These are phyloP conservation scores for Condylostoma magnum DNA, from an alignment of 169 alveolate species.

Conservation along the genomic window DNA sequence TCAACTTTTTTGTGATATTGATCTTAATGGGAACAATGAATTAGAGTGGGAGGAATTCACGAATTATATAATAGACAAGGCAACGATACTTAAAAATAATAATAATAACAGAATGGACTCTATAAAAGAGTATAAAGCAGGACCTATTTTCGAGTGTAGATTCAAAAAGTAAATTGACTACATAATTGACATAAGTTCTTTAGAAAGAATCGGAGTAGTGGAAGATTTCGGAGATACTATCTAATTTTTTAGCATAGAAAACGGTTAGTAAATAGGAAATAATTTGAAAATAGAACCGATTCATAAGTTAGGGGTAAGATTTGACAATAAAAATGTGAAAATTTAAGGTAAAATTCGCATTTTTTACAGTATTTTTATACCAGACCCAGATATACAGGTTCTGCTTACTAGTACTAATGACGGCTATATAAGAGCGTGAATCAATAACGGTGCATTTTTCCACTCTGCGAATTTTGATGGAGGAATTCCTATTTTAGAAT, in stretches of 20 bases:
- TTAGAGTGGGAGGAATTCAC: slow-evolving; percentile 83
- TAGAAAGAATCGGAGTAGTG: slow-evolving; percentile 20
- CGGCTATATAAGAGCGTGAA: slow-evolving; percentile 45
- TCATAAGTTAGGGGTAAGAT: too few species aligned
- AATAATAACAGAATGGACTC: slow-evolving; percentile 36
- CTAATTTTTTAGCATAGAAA: slow-evolving; percentile 14
- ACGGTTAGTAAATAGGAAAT: slow-evolving; percentile 11
- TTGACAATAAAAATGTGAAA: too few species aligned
- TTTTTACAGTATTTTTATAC: slow-evolving; percentile 34
- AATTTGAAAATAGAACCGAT: slow-evolving; percentile 20
- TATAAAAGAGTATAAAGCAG: slow-evolving; percentile 17
- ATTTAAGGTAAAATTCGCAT: too few species aligned
- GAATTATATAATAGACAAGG: slow-evolving; percentile 70
- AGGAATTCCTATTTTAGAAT: slow-evolving; percentile 52
- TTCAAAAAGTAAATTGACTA: slow-evolving; percentile 13
- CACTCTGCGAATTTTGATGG: slow-evolving; percentile 49
- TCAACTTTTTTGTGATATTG: slow-evolving; percentile 78
- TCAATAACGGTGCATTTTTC: slow-evolving; percentile 34
- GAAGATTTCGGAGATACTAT: slow-evolving; percentile 24
- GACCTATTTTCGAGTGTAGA: neutral
- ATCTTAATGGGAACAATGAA: slow-evolving; percentile 70
- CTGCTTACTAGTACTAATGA: slow-evolving; percentile 62
- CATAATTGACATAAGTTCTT: neutral
- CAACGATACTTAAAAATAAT: slow-evolving; percentile 47
- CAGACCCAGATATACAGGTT: slow-evolving; percentile 45